A percentile compares a stretch with the other conserved stretches of the same genome.
Evolutionary conservation across 1,284 basidiomycete genomes (phyloP).

Genomic region (Leccinum pallidistipes): DNA sequence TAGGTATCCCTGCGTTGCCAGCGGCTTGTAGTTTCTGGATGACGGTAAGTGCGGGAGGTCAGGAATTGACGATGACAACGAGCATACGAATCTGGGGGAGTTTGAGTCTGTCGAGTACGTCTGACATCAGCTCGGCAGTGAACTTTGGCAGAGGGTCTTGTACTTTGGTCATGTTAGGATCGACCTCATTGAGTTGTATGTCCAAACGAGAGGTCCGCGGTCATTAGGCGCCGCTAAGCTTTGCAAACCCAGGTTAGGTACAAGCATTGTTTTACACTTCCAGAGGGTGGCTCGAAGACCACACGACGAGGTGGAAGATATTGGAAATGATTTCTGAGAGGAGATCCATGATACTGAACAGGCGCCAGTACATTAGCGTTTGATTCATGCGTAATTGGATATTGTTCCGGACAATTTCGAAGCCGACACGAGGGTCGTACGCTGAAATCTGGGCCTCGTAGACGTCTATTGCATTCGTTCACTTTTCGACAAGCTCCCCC

Average conservation of each 20-base stretch:
- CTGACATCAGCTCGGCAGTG: slow-evolving; percentile 41
- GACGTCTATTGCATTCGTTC: slow-evolving; percentile 15
- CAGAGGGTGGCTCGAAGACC: slow-evolving; percentile 41
- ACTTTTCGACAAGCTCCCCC: slow-evolving; percentile 12
- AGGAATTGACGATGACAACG: slow-evolving; percentile 50
- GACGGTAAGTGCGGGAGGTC: slow-evolving; percentile 49
- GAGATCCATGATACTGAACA: slow-evolving; percentile 59
- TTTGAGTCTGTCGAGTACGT: slow-evolving; percentile 48
- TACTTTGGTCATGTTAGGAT: slow-evolving; percentile 16
- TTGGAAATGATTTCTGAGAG: slow-evolving; percentile 62
- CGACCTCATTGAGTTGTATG: slow-evolving; percentile 51
- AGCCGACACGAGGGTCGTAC: slow-evolving; percentile 20
- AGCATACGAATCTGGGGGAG: slow-evolving; percentile 55
- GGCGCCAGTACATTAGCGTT: slow-evolving; percentile 39
- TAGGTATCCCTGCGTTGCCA: slow-evolving; percentile 35
- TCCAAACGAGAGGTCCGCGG: slow-evolving; percentile 53
- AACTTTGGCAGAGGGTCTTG: slow-evolving; percentile 33
- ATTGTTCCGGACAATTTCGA: slow-evolving; percentile 13
- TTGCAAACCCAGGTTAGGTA: slow-evolving; percentile 57
- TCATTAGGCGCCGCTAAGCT: slow-evolving; percentile 50
- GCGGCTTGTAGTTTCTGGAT: slow-evolving; percentile 46
- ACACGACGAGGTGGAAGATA: slow-evolving; percentile 58
- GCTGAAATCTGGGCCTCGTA: slow-evolving; percentile 24
- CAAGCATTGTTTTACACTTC: slow-evolving; percentile 42
- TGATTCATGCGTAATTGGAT: slow-evolving; percentile 17